Percentiles rank a stretch among this genome's conserved stretches.
These are phyloP conservation scores for Physcomitrium patens DNA, from an alignment of 225 moss, liverwort and hornwort species.

Conservation along the genomic window DNA sequence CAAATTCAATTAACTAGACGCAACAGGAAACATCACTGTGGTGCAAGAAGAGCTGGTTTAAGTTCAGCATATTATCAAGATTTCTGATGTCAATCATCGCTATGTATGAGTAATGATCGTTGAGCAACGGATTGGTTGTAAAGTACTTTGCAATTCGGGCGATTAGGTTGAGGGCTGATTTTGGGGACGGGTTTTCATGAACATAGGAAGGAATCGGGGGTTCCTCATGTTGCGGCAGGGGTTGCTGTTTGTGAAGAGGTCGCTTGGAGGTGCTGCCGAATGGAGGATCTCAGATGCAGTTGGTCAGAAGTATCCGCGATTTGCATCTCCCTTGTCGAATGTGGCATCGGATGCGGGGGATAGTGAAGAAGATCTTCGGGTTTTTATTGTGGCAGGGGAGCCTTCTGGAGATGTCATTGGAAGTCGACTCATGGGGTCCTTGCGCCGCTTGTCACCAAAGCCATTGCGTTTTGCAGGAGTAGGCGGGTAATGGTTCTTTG, in stretches of 20 bases:
- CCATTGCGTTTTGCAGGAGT: conserved; percentile 68
- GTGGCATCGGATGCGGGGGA: conserved; percentile 18
- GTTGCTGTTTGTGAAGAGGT: conserved; percentile 32
- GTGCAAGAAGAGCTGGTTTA: too few species aligned
- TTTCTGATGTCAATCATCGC: too few species aligned
- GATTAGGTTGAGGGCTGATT: too few species aligned
- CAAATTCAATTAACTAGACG: too few species aligned
- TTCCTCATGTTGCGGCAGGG: conserved; percentile 54
- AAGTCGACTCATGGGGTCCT: conserved; percentile 67
- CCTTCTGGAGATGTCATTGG: conserved; percentile 71
- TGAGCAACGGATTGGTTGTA: too few species aligned
- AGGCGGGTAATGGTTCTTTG: conserved; percentile 69
- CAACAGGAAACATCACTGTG: too few species aligned
- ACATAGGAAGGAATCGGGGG: background rate
- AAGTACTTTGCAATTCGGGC: too few species aligned
- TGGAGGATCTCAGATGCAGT: conserved; percentile 33
- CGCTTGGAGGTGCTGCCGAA: conserved; percentile 35
- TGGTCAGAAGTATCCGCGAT: conserved; percentile 22
- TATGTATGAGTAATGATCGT: too few species aligned
- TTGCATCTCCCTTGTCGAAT: conserved; percentile 38
- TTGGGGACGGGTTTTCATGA: too few species aligned
- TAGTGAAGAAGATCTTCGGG: conserved; percentile 32
- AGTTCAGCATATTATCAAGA: too few species aligned
- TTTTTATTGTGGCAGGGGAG: conserved; percentile 72
- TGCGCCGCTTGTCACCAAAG: conserved; percentile 46